Evolutionary conservation across 768 basidiomycete species (phyloP).

Genomic region (Lentinula raphanica): DNA sequence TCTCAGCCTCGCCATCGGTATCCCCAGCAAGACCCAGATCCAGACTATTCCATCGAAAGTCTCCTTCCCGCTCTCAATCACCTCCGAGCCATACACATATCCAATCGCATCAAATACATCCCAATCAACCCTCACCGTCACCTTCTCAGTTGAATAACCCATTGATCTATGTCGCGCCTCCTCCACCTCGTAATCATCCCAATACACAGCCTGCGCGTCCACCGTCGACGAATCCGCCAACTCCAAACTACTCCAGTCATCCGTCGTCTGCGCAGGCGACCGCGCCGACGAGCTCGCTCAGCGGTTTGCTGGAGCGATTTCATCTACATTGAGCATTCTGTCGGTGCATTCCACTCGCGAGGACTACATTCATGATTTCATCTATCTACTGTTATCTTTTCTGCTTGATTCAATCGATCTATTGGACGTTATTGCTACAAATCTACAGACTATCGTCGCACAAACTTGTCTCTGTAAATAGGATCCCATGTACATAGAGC

Average conservation of each 20-base stretch:
- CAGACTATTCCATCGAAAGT: constrained; percentile 17
- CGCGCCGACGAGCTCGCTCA: not conserved
- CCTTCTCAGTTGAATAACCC: constrained; percentile 39
- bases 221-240: not conserved
- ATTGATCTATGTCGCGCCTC: constrained; percentile 31
- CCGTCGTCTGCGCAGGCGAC: not conserved
- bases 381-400: not conserved
- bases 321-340: not conserved
- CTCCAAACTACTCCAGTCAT: not conserved
- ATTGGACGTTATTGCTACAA: too few species aligned
- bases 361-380: not conserved
- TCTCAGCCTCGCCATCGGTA: not conserved
- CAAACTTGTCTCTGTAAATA: too few species aligned
- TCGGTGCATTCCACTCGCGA: not conserved
- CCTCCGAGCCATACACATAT: constrained; percentile 19
- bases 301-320: not conserved
- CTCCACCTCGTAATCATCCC: constrained; percentile 15
- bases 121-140: constrained; percentile 34
- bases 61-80: constrained; percentile 8
- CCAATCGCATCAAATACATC: constrained; percentile 28
- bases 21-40: constrained; percentile 8
- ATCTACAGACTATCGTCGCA: too few species aligned
- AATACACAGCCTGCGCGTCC: not conserved
- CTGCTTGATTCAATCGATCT: too few species aligned
- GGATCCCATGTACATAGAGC: too few species aligned